A percentile compares a stretch with the other conserved stretches of the same genome.
phyloP scores from a whole-genome alignment of 495 filamentous ascomycete species.

The Aspergillus bridgeri region DNA sequence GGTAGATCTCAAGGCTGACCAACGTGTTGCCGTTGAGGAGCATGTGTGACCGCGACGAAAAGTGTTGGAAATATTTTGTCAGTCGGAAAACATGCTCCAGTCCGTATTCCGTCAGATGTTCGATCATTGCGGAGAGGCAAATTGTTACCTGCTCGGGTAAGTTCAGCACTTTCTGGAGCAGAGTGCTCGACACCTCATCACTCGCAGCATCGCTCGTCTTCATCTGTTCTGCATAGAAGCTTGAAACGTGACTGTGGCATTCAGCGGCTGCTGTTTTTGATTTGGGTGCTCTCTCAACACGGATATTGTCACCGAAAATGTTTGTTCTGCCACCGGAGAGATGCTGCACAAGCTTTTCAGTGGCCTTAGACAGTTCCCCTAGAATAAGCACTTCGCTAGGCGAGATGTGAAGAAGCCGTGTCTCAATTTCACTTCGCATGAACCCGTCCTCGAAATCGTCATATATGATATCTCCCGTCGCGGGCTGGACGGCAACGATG shows the following conservation, averaged over 20 bases:
- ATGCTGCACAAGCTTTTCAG: conserved; percentile 88
- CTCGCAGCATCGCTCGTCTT: conserved; percentile 52
- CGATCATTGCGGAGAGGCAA: conserved; percentile 96
- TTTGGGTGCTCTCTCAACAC: conserved; percentile 73
- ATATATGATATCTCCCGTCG: conserved; percentile 93
- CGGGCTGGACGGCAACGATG: conserved; percentile 90
- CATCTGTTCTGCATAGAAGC: conserved; percentile 89
- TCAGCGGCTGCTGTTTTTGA: conserved; percentile 80
- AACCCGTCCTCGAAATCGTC: conserved; percentile 98
- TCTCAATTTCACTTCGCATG: conserved; percentile 97
- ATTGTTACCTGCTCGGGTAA: conserved; percentile 83
- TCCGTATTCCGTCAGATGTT: conserved; percentile 87
- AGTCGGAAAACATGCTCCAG: conserved; percentile 95
- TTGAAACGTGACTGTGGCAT: conserved; percentile 83
- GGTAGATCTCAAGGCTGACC: conserved; percentile 91
- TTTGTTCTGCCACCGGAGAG: conserved; percentile 85
- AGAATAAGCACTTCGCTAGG: conserved; percentile 97
- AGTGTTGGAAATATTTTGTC: conserved; percentile 96
- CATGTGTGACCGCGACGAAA: conserved; percentile 94
- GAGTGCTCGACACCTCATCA: conserved; percentile 47
- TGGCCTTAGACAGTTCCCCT: conserved; percentile 86
- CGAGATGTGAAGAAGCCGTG: conserved; percentile 86
- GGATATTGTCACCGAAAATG: conserved; percentile 86
- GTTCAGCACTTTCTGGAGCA: conserved; percentile 83
- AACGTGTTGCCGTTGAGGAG: conserved; percentile 93